Evolutionary conservation across 768 basidiomycete genomes (phyloP).

Genomic region (Leccinum barrowsii): DNA sequence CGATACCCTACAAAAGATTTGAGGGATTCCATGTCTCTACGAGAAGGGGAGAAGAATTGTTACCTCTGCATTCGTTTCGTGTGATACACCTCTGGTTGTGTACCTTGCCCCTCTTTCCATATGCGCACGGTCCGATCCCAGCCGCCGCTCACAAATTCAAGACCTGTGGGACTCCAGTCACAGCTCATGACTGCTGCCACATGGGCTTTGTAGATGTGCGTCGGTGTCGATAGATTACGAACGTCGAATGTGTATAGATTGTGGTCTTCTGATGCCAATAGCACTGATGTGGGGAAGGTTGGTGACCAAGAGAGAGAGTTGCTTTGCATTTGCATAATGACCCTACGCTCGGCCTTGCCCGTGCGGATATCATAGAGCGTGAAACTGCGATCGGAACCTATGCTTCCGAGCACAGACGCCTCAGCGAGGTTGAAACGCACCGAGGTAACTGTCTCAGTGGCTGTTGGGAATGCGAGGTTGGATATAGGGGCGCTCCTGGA

Average conservation of each 20-base stretch:
- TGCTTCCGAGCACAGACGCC: slow-evolving; percentile 89
- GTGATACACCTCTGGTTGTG: slow-evolving; percentile 87
- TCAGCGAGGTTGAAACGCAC: slow-evolving; percentile 95
- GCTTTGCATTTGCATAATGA: slow-evolving; percentile 92
- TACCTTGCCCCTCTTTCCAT: slow-evolving; percentile 86
- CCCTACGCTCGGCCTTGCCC: slow-evolving; percentile 88
- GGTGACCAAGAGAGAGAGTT: slow-evolving; percentile 96
- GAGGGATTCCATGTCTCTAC: not conserved
- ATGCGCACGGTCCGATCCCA: slow-evolving; percentile 94
- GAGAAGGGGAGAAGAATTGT: slow-evolving; percentile 29
- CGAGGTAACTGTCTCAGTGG: slow-evolving; percentile 82
- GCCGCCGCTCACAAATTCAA: slow-evolving; percentile 93
- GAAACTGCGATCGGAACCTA: slow-evolving; percentile 93
- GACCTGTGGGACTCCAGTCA: slow-evolving; percentile 96
- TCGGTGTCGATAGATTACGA: slow-evolving; percentile 74
- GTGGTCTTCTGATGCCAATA: slow-evolving; percentile 98
- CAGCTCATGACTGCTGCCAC: slow-evolving; percentile 96
- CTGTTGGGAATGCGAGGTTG: slow-evolving; percentile 81
- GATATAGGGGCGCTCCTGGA: slow-evolving; percentile 78
- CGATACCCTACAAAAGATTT: slow-evolving; percentile 57
- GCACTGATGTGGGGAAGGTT: slow-evolving; percentile 84
- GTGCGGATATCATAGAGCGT: slow-evolving; percentile 96
- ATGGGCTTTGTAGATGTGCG: slow-evolving; percentile 95
- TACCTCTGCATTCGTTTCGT: slow-evolving; percentile 99
- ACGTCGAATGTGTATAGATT: slow-evolving; percentile 98